Evolutionary conservation across 2,329 filamentous ascomycete species (phyloP), one percentile per base, ranked within the genome.

Genomic region (Sordariomycetes sp.): DNA sequence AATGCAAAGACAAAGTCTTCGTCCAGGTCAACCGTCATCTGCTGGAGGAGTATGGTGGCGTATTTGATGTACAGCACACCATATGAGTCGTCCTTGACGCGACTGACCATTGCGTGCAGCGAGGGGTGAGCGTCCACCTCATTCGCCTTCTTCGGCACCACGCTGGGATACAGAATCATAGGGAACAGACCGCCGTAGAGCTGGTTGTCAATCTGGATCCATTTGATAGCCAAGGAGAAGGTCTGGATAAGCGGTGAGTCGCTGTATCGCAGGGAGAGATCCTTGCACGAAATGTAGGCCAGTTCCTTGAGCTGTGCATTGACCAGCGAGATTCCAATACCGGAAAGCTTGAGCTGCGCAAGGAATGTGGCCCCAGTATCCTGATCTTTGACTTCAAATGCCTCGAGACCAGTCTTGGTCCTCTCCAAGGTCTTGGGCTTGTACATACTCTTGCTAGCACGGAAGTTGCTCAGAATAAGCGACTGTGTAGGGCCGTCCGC

Each of bases 191-290:
- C 92, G 19, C 93, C 93, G 50, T 98, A 98, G 11, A 98, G 75
- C 57, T 98, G 92, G 48, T 98, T 98, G 59, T 98, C 92, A 46
- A 98, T 85, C 58, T 98, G 92, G 19, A 98, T 92, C 93, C 93
- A 98, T 57, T 98, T 96, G 54, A 96, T 82, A 0, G 86, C 85
- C 33, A 92, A 68, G 31, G 86, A 90, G 41, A 95, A 61, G 1
- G 87, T 96, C 58, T 98, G 92, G 51, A 94, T 94, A 12, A 95
- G 66, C 14, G 79, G 75, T n/a, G 92, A 96, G 50, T 98, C 92
- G 36, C 79, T 86, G 58, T 92, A 94, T 40, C 88, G 87, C 42
- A 98, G 63, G 46, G 92, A 81, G 18, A 96, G 84, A 41, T 94
- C 90, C 33, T 90, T 75, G 59, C 95, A 82, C 0, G 92, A 98